These are phyloP conservation scores for Rhinocladiella similis DNA, from an alignment of 2,329 filamentous ascomycete species.

Conservation along the genomic window DNA sequence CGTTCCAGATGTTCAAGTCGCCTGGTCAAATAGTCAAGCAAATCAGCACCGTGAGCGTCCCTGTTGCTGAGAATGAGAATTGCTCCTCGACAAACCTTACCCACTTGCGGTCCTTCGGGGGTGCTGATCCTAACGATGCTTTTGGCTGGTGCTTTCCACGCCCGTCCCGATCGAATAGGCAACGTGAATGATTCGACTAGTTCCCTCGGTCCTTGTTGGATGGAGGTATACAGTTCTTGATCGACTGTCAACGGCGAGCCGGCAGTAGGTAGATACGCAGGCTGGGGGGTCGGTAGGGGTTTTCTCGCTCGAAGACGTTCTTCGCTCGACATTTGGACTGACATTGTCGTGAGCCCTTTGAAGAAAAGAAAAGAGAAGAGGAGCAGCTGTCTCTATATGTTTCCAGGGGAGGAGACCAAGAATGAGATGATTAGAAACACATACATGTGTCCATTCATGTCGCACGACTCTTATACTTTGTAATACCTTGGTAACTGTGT, in stretches of 20 bases:
- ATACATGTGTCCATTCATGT: no score
- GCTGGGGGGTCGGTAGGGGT: slow-evolving; percentile 28
- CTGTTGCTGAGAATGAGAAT: no score
- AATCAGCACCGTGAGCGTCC: no score
- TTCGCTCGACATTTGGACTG: slow-evolving; percentile 3
- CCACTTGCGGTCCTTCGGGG: slow-evolving; percentile 73
- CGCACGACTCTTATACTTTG: no score
- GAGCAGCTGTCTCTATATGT: no score
- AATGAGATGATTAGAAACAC: no score
- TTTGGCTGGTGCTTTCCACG: slow-evolving; percentile 70
- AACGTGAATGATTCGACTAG: slow-evolving; percentile 56
- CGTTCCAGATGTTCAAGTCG: slow-evolving; percentile 81
- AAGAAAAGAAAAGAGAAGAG: no score
- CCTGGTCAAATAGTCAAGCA: slow-evolving; percentile 45
- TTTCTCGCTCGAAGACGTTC: slow-evolving; percentile 24
- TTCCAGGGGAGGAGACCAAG: no score
- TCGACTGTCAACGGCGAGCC: slow-evolving; percentile 28
- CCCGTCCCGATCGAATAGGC: slow-evolving; percentile 70
- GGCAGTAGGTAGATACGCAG: slow-evolving; percentile 29
- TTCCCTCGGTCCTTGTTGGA: slow-evolving; percentile 24
- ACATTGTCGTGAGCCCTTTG: not conserved
- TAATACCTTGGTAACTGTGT: no score
- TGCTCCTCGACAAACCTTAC: slow-evolving; percentile 21
- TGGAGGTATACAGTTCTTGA: slow-evolving; percentile 26
- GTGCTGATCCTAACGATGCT: slow-evolving; percentile 72